Percentiles rank a stretch among this genome's conserved stretches.
phyloP scores from a whole-genome alignment of 1,284 basidiomycete genomes.

The Moesziomyces parantarcticus region DNA sequence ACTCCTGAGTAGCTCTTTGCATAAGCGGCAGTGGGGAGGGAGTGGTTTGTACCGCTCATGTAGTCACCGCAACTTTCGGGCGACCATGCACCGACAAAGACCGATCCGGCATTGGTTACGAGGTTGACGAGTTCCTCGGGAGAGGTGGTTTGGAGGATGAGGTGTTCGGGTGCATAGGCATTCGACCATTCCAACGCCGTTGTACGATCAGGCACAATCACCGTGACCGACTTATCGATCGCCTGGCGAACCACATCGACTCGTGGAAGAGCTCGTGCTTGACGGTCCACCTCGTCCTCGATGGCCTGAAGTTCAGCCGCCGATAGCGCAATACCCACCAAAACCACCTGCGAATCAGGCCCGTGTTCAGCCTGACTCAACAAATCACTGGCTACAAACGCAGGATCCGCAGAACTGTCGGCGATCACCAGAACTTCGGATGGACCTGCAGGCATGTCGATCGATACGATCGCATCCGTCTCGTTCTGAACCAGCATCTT shows the following conservation, averaged over 20 bases:
- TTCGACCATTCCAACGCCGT: constrained; percentile 91
- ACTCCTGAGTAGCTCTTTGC: constrained; percentile 98
- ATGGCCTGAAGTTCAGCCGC: constrained; percentile 77
- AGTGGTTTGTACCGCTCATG: constrained; percentile 98
- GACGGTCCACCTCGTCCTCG: constrained; percentile 85
- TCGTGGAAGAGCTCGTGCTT: constrained; percentile 86
- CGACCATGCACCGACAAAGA: constrained; percentile 81
- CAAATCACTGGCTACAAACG: constrained; percentile 94
- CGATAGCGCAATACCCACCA: constrained; percentile 82
- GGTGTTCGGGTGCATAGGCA: constrained; percentile 83
- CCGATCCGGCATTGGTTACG: constrained; percentile 77
- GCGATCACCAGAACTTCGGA: constrained; percentile 77
- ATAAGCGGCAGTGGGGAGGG: constrained; percentile 77
- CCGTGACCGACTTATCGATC: constrained; percentile 89
- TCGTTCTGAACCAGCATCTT: constrained; percentile 99
- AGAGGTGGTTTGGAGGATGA: constrained; percentile 69
- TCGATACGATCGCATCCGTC: constrained; percentile 93
- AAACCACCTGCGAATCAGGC: constrained; percentile 95
- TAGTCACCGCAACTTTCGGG: constrained; percentile 98
- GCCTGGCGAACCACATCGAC: constrained; percentile 92
- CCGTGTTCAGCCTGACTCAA: constrained; percentile 97
- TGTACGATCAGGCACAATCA: constrained; percentile 76
- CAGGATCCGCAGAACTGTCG: constrained; percentile 83
- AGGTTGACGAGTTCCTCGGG: constrained; percentile 57
- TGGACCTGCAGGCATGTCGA: constrained; percentile 99